phyloP scores from a whole-genome alignment of 2,329 filamentous ascomycete genomes.

The Huntiella bhutanensis region DNA sequence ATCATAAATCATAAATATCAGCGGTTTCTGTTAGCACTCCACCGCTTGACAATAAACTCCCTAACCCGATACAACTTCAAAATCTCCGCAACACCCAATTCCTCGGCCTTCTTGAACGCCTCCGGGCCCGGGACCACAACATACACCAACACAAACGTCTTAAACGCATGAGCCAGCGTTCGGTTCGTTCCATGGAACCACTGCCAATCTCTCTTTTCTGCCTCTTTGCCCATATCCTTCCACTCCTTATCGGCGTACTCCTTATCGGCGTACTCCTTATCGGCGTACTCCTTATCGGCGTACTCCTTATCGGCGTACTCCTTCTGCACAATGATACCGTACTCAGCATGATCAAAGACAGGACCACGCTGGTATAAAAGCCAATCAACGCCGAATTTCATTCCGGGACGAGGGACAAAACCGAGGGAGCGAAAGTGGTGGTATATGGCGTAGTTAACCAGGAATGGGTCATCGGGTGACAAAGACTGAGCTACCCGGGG shows the following conservation, averaged over 20 bases:
- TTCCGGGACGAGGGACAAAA: conserved; percentile 80
- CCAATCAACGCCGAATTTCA: conserved; percentile 91
- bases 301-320: conserved; percentile 43
- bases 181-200: conserved; percentile 82
- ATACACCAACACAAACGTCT: conserved; percentile 76
- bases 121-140: conserved; percentile 68
- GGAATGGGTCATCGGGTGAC: conserved; percentile 62
- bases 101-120: conserved; percentile 24
- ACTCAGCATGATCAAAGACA: conserved; percentile 88
- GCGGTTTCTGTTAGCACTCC: conserved; percentile 62
- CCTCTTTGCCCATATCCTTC: conserved; percentile 35
- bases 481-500: conserved; percentile 24
- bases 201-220: conserved; percentile 43
- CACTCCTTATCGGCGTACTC: conserved; percentile 46
- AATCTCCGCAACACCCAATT: conserved; percentile 39
- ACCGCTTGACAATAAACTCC: conserved; percentile 65
- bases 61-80: conserved; percentile 56
- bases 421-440: conserved; percentile 92
- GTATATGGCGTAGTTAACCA: conserved; percentile 75
- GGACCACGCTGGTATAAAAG: conserved; percentile 86
- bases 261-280: conserved; percentile 59
- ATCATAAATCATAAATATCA: conserved; percentile 12
- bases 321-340: conserved; percentile 68
- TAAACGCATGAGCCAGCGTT: conserved; percentile 75
- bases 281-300: conserved; percentile 47